Base-by-base conservation (phyloP, 345 rosid genomes). In the Eucalyptus tenuipes region DNA sequence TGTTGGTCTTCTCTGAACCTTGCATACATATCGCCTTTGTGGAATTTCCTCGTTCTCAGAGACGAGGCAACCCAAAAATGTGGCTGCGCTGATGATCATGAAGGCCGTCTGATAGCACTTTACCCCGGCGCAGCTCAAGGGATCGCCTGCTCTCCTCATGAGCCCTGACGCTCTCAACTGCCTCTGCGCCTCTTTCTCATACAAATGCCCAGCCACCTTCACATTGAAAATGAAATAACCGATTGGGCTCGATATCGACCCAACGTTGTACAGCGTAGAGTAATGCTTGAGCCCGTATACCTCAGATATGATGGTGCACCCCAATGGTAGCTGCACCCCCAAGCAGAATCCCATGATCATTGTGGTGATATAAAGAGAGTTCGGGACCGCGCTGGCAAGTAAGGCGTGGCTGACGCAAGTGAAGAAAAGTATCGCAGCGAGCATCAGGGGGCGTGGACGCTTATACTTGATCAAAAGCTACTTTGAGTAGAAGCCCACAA, bases 301-400 rank as follows among this genome's bases (percentile, higher is more conserved):
- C 90, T 88, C 90, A 8, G 90, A 88, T 18, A 85, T 85, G 82
- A 88, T 85, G 24, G 89, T 49, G 64, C 20, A 57, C 31, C 85
- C 87, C n/a, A 85, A 45, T 37, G 90, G 88, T 47, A 85, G 44
- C 81, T 88, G 90, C 24, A 85, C 90, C 25, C 88, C 90, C 9
- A 89, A 53, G 88, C 90, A 89, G 71, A 86, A 89, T 10, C 90
- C 90, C 86, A 86, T 89, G 79, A 89, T 89, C 75, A 86, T 86
- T 22, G 80, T 71, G 47, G 88, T 55, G 22, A 25, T 16, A 88
- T 89, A 86, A 42, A 86, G 52, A 8, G 88, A 89, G 53, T 86
- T 86, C 13, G 22, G 88, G 88, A 89, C 80, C 2, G 80, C 61
- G 3, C 49, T 10, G 37, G 90, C 80, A 4, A n/a, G 55, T 37